phyloP scores from a whole-genome alignment of 176 grass and related monocot genomes.

The Otatea glauca region DNA sequence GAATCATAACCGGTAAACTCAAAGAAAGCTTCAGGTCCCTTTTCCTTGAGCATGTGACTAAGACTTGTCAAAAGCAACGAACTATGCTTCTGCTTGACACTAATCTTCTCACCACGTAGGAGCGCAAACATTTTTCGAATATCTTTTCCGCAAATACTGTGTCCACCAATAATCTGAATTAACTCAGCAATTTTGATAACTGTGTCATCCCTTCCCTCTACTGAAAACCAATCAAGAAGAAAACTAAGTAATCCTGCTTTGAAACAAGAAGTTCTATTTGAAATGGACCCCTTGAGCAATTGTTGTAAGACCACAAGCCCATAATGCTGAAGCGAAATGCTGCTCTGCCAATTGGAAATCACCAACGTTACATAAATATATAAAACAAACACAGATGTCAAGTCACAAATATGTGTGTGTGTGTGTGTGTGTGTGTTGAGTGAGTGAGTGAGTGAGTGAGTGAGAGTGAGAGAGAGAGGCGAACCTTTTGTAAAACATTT shows the following conservation, averaged over 20 bases:
- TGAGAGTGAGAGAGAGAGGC: neutral
- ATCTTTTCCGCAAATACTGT: constrained; percentile 96
- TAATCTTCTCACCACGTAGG: constrained; percentile 72
- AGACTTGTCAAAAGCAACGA: constrained; percentile 89
- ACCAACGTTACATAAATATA: constrained; percentile 47
- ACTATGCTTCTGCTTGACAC: constrained; percentile 67
- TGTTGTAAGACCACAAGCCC: constrained; percentile 81
- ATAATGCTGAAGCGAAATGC: constrained; percentile 80
- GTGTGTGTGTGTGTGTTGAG: no score
- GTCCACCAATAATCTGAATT: constrained; percentile 96
- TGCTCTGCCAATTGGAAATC: constrained; percentile 85
- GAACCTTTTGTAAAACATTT: constrained; percentile 90
- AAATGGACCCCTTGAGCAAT: constrained; percentile 87
- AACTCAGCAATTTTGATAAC: constrained; percentile 75
- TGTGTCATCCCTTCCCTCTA: constrained; percentile 72
- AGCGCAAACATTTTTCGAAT: constrained; percentile 94
- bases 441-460: no score
- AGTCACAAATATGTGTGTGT: no score
- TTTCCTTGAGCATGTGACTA: constrained; percentile 95
- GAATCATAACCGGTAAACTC: constrained; percentile 86
- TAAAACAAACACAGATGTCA: constrained; percentile 27
- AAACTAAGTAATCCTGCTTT: constrained; percentile 85
- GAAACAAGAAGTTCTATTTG: constrained; percentile 91
- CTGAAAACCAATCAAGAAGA: constrained; percentile 97
- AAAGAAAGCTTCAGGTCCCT: constrained; percentile 96